Evolutionary conservation across 2,329 filamentous ascomycete species (phyloP), one percentile per base, ranked within the genome.

Genomic region (Aspergillus brunneoviolaceus): DNA sequence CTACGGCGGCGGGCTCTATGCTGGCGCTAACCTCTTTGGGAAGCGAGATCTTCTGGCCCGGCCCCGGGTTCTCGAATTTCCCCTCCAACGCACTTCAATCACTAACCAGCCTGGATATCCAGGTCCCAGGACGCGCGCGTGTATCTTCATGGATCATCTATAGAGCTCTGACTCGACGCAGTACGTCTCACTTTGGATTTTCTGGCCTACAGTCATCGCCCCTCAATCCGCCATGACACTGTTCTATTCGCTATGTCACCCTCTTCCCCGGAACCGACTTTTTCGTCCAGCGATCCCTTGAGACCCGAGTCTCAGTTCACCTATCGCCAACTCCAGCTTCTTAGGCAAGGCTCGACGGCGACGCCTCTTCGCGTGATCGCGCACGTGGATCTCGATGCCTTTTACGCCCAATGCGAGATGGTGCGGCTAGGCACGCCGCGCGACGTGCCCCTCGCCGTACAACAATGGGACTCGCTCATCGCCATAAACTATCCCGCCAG

Each of bases 371-470:
- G 95, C 50, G 90, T 96, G 29, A 87, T 97, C 67, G 91, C 92
- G 6, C 93, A 97, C 74, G 87, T 98, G 64, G 95, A 99, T 71
- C 87, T 99, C 61, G 95, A 99, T 84, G 94, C 94, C 45, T 99
- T 99, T 77, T 99, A 99, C 75, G 90, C 90, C 3, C 95, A 99
- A 80, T 97, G 92, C 73, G 95, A 99, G 78, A 96, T 93, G 84
- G 87, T 96, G 10, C 87, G 95, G 7, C 82, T 98, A 49, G 88
- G 87, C 12, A 80, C 90, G 11, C 80, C 89, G 14, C 87, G 91
- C 62, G 85, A 92, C 59, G 85, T 87, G 65, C 95, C 95, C 10
- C 84, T 99, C 25, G 95, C 92, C 0, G 95, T 99, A 21, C 93
- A 96, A 72, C 94, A 98, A 81, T 98, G 91, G 90, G 90, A 96